Evolutionary conservation across 495 filamentous ascomycete species (phyloP), one percentile per base, ranked within the genome.

Genomic region (Penicillium lividum): DNA sequence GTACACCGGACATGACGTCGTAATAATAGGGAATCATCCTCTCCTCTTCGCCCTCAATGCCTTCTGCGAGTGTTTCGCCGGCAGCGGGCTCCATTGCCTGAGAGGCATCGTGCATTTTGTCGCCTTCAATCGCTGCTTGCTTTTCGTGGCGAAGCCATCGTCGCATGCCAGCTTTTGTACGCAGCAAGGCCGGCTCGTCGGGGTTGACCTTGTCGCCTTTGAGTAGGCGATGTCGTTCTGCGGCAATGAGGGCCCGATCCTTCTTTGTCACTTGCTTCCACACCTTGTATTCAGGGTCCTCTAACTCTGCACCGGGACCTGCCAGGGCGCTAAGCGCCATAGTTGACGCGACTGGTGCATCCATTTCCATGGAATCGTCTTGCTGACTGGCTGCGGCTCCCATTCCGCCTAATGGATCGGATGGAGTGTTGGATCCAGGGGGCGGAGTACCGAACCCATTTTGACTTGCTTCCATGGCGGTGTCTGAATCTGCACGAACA

Each of bases 241-340:
- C 84, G 9, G 94, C 92, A 40, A 93, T 85, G 13, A 89, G 76
- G n/a, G 94, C 94, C 46, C 94, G 86, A 59, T 95, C 92, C 69
- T 95, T 96, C 73, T 97, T 97, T 3, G 94, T 99, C 38, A 97
- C 90, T 70, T 96, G 93, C 77, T 98, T 99, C 94, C 94, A 99
- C 42, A 92, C 90, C 68, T 95, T 95, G 76, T 93, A 96, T 63
- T 96, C 93, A 1, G 90, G 84, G 63, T 97, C 93, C 60, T 97
- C 88, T 50, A 85, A 65, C 47, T 89, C 88, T 15, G 72, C 64
- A 4, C 73, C 75, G 10, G 75, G 63, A 6, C 70, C 70, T 11
- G 71, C 68, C 29, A 78, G 59, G n/a, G 74, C 77, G 55, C 68
- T 77, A 27, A 88, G 78, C 28, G 84, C 85, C 59, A 82, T 87